A percentile compares a stretch with the other conserved stretches of the same genome.
phyloP scores from a whole-genome alignment of 768 basidiomycete genomes.

The Collybiopsis luxurians region DNA sequence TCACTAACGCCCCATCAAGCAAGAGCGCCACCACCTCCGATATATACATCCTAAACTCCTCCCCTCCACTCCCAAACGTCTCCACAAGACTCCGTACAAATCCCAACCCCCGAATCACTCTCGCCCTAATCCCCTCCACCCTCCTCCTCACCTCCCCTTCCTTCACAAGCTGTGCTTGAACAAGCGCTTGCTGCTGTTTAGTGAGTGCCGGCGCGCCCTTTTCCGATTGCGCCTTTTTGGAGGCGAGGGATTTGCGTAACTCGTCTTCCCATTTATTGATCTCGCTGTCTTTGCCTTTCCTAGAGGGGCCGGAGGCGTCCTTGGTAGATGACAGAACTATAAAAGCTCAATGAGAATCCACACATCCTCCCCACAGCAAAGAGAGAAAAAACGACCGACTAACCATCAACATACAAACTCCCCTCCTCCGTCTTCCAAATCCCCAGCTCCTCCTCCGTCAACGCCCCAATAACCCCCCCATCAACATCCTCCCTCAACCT shows the following conservation, averaged over 20 bases:
- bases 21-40: slow-evolving; percentile 57
- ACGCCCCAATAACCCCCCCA: slow-evolving; percentile 47
- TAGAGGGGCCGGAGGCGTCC: slow-evolving; percentile 38
- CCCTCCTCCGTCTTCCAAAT: slow-evolving; percentile 88
- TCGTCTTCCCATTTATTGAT: slow-evolving; percentile 96
- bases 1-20: slow-evolving; percentile 60
- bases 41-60: slow-evolving; percentile 56
- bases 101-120: slow-evolving; percentile 63
- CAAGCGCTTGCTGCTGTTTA: slow-evolving; percentile 82
- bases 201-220: slow-evolving; percentile 51
- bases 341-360: background rate
- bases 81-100: slow-evolving; percentile 64
- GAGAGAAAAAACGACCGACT: slow-evolving; percentile 12
- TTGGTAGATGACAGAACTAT: slow-evolving; percentile 67
- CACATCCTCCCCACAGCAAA: background rate
- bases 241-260: slow-evolving; percentile 78
- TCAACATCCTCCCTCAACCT: slow-evolving; percentile 70
- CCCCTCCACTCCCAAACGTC: slow-evolving; percentile 27
- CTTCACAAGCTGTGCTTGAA: slow-evolving; percentile 79
- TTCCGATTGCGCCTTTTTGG: slow-evolving; percentile 56
- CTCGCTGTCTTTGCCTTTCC: slow-evolving; percentile 85
- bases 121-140: slow-evolving; percentile 52
- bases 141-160: slow-evolving; percentile 66
- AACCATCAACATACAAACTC: slow-evolving; percentile 79
- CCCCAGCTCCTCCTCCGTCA: slow-evolving; percentile 73